Evolutionary conservation across 2,329 filamentous ascomycete species (phyloP), one percentile per base, ranked within the genome.

Genomic region (Colletotrichum sp.): DNA sequence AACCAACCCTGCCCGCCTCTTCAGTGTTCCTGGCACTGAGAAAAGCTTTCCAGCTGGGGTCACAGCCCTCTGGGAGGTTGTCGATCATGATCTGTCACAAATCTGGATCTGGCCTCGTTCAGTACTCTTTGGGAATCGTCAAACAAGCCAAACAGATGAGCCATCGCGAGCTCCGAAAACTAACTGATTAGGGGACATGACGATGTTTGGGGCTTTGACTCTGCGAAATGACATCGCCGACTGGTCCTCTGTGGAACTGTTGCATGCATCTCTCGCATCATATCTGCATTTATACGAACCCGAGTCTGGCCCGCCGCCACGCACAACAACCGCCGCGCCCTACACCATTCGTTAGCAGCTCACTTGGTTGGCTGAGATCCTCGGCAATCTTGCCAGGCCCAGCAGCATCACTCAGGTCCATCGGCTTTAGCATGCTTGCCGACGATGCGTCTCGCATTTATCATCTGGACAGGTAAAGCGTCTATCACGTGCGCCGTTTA

Each of bases 71-170:
- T 70, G 60, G 68, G 43, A 57, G 39, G 69, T 48, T 55, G 68
- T 69, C 68, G 75, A 78, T 78, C 72, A 68, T 77, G 77, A 78
- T 76, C 77, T 77, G 72, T 78, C 75, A 77, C 36, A 77, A 48
- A 77, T 77, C 68, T 72, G 75, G 55, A 78, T 76, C 77, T 68
- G 61, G 65, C 39, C 43, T 48, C 34, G 30, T 21, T 48, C 39
- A 32, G 9, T 26, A 57, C 67, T 43, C 13, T 65, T 64, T 71
- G 57, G 57, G 21, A 60, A 61, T 72, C 66, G 59, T 13, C 36
- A 66, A 26, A 64, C n/a, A 39, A 21, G 21, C 66, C 48, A 72
- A 57, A 60, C 26, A 74, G 21, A 74, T 21, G 36, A 71, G 61
- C 34, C 61, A 39, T 34, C 30, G 61, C 34, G 60, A 64, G 13